Base-by-base conservation (phyloP, 2,329 filamentous ascomycete species). In the Cadophora malorum region DNA sequence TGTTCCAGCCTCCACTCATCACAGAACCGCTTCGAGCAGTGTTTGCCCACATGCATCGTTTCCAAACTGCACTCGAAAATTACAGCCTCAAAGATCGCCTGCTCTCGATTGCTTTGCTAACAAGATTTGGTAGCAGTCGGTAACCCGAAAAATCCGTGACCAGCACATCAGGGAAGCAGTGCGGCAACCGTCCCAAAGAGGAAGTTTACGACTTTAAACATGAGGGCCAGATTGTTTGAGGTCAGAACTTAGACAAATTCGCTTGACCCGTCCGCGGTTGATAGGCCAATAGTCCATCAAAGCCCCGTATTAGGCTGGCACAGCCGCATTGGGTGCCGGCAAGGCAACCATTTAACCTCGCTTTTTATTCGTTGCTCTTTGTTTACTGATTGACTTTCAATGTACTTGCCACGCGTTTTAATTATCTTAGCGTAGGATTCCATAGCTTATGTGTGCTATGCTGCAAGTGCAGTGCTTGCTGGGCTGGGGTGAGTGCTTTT, bases 261-360 rank as follows among this genome's bases (percentile, higher is more conserved):
- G 28, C 41, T 16, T 45, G 14, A 19, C 4, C 2, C 52, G 7
- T 56, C 28, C n/a, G 53, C 53, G 31, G 53, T 35, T 56, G 50
- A 19, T 23, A 53, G 53, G 53, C 53, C 53, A 56, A 56, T 56
- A 28, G 35, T 35, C 28, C 31, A 35, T 56, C 53, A 19, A 25
- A 28, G 28, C 19, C 50, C 50, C 23, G 23, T 53, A 10, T 31
- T 35, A 35, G 53, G 25, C 53, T 56, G 28, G 9, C 53, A 35
- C 28, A 56, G 31, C 25, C 53, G 28, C 53, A 8, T 10, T n/a
- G 38, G 33, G 56, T 28, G 14, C 56, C 33, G 56, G 12, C 23
- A 41, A 60, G 56, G 56, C 56, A 60, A 60, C 56, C 23, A 35
- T 23, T 41, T 60, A 60, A 41, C 33, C n/a, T 60, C 35, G 28